Conservation (phyloP, 2,329 filamentous ascomycete species). For the Venturiaceae sp. region DNA sequence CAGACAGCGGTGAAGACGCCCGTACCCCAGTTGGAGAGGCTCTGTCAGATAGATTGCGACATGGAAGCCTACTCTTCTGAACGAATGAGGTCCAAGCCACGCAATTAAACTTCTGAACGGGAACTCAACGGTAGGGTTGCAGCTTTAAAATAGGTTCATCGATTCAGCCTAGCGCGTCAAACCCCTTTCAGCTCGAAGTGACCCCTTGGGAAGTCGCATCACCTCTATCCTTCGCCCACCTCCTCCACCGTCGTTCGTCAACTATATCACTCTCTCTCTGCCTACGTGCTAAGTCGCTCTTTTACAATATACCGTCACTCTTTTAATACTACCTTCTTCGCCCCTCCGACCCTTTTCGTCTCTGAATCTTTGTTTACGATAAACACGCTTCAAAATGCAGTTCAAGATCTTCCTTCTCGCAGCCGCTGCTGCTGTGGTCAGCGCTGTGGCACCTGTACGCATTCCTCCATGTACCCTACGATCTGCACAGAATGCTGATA, state of each 20-base stretch:
- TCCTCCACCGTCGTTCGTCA: neutral
- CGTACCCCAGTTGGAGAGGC: neutral
- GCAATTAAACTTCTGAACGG: neutral
- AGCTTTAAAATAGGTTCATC: neutral
- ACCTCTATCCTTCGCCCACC: neutral
- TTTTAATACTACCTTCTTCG: neutral
- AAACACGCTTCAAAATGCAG: neutral
- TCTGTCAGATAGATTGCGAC: neutral
- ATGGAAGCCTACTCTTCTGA: neutral
- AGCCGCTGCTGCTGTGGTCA: constrained; percentile 2
- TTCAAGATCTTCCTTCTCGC: constrained; percentile 3
- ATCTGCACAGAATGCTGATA: neutral
- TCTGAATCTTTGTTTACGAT: neutral
- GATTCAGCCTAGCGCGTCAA: neutral
- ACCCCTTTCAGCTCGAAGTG: neutral
- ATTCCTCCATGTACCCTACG: neutral
- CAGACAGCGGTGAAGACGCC: neutral
- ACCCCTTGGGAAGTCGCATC: neutral
- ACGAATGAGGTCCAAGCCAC: neutral
- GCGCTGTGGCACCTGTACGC: neutral
- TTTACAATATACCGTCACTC: neutral
- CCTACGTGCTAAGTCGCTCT: neutral
- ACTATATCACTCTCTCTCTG: neutral
- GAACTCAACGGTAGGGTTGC: neutral
- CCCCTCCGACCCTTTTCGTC: neutral